Evolutionary conservation across 2,329 filamentous ascomycete genomes (phyloP).

Genomic region (Fusarium armeniacum): DNA sequence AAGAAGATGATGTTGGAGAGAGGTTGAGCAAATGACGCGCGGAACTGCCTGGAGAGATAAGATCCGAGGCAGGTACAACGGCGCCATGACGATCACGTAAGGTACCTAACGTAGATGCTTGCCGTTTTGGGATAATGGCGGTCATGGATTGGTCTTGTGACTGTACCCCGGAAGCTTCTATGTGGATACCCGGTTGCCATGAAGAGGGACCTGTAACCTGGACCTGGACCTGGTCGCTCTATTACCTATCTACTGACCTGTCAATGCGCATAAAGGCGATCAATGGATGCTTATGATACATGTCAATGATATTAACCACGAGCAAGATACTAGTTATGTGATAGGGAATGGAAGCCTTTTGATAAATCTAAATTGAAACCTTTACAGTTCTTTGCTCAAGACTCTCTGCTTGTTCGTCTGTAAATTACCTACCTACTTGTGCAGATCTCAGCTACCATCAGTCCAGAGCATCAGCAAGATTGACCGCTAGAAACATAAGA

Average conservation of each 20-base stretch:
- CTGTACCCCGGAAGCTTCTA: slow-evolving; percentile 26
- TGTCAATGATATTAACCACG: too few species aligned
- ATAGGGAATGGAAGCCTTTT: too few species aligned
- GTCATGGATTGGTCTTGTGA: slow-evolving; percentile 43
- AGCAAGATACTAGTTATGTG: too few species aligned
- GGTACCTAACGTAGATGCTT: slow-evolving; percentile 31
- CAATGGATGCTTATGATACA: not conserved
- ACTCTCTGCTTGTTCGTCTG: too few species aligned
- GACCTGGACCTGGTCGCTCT: slow-evolving; percentile 4
- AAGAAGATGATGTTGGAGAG: slow-evolving; percentile 22
- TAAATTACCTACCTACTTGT: not conserved
- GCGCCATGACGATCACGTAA: slow-evolving; percentile 45
- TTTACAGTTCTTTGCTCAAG: not conserved
- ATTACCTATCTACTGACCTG: not conserved
- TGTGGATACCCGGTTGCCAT: slow-evolving; percentile 44
- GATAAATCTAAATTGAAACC: too few species aligned
- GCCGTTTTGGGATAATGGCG: slow-evolving; percentile 36
- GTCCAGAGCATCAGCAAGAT: too few species aligned
- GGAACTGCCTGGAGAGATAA: slow-evolving; percentile 28
- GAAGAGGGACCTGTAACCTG: slow-evolving; percentile 1
- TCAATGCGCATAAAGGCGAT: not conserved
- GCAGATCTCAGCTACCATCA: not conserved
- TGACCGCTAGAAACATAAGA: too few species aligned
- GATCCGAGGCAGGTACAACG: slow-evolving; percentile 29
- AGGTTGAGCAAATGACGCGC: slow-evolving; percentile 30